Evolutionary conservation across 179 eudicot genomes (phyloP), one percentile per base, ranked within the genome.

Genomic region (Amaranthus tricolor): DNA sequence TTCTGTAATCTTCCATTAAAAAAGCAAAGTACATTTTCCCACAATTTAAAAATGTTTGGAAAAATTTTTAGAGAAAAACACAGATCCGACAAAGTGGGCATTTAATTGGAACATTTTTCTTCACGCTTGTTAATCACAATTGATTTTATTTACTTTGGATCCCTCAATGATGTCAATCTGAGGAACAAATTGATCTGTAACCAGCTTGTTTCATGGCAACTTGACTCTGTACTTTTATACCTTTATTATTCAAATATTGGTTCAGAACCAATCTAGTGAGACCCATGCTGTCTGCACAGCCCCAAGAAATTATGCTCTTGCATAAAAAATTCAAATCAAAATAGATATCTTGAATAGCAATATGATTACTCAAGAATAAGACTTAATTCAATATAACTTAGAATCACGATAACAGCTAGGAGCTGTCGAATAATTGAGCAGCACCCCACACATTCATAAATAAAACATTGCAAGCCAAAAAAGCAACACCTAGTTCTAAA

Each of bases 401-500:
- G 69, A 74, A 74, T 69, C 57, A 74, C 68, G 69, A 73, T 45
- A 81, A 78, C 77, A 63, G 76, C 77, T 75, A 70, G 80, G 59
- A 69, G 76, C 79, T 66, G 79, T 74, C 82, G 71, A 73, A 73
- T 47, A 76, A 31, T 19, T 55, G 43, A 70, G 73, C 80, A 80
- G 80, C 80, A 60, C 62, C 66, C 31, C 72, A 62, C 62, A 82
- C 40, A 70, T 79, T 52, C 68, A 72, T 70, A 70, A 55, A 31
- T 61, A 59, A 70, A 79, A 76, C 68, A 76, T 56, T 61, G 58
- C 75, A 80, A 79, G 50, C 44, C 73, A 73, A 40, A 63, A 73
- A 71, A 10, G 71, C 66, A 75, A 66, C 44, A 17, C 78, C 77
- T 72, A 76, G 73, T 80, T 76, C 83, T 79, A 79, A 79, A 15